Evolutionary conservation across 768 basidiomycete genomes (phyloP), one percentile per base, ranked within the genome.

Genomic region (Termitomyces titanicus): DNA sequence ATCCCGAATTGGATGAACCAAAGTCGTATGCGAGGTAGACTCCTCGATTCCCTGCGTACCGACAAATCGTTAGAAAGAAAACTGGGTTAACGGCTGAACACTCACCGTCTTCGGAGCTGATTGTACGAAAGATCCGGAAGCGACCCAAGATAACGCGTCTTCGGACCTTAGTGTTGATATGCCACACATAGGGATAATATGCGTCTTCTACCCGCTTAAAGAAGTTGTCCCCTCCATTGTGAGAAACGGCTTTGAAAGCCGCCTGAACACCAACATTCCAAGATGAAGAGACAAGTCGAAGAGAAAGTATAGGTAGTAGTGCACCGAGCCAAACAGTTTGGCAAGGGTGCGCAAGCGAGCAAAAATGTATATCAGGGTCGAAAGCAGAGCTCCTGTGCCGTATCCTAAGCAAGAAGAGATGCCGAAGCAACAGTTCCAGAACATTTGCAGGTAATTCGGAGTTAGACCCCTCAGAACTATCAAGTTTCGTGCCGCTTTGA

Each of bases 111-210:
- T 72, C 71, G 0, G 67, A 61, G 27, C 53, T 42, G 12, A 72
- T 65, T 1, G 71, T 70, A 15, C 49, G 46, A 50, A 64, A 66
- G 0, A 70, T 61, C 24, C 71, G 62, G 50, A 68, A 70, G 33
- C 63, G 62, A 39, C 58, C 43, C 10, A 69, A 51, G 3, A 70
- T 50, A 9, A 63, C 58, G 13, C 61, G 49, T 22, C 57, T 60
- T 20, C 69, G 67, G 24, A 68, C 59, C 34, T 61, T 63, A 2
- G 68, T 68, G 50, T 68, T 68, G 61, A 72, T 59, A 58, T 72
- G 68, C 67, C 68, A 68, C 25, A 55, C 34, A 47, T 72, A 61
- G 9, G 71, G 68, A 51, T 71, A 69, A 50, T 66, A 68, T n/a
- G 61, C 68, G 4, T 61, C 57, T 47, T 69, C 68, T 10, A 69